These are phyloP conservation scores for Petrea volubilis DNA, from an alignment of 257 asterid species.

Conservation along the genomic window DNA sequence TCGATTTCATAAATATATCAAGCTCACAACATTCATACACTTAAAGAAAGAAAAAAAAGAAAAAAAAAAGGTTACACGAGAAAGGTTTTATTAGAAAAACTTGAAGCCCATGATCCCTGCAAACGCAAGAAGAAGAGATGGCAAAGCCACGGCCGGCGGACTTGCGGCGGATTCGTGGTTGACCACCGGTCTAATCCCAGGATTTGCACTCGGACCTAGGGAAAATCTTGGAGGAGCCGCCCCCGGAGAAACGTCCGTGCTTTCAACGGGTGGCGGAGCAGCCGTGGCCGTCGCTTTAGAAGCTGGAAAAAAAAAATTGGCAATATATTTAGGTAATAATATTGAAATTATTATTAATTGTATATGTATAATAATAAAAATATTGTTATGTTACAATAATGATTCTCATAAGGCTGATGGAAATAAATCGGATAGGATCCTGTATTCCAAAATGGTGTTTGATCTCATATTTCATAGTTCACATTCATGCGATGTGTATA, in stretches of 20 bases:
- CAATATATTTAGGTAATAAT: too few species aligned
- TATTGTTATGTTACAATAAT: too few species aligned
- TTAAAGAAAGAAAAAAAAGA: neutral
- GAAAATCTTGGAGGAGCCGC: constrained; percentile 41
- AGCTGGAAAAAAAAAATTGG: constrained; percentile 26
- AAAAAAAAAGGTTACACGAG: neutral
- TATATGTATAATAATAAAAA: too few species aligned
- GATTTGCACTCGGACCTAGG: constrained; percentile 47
- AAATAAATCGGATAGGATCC: too few species aligned
- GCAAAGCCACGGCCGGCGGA: constrained; percentile 19
- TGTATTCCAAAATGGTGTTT: too few species aligned
- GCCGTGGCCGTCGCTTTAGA: constrained; percentile 43
- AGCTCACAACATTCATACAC: neutral
- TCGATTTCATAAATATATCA: neutral
- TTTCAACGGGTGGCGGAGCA: constrained; percentile 34
- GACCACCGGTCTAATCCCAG: constrained; percentile 57
- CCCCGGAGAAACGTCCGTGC: constrained; percentile 26
- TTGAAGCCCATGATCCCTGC: constrained; percentile 32
- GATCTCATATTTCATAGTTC: too few species aligned
- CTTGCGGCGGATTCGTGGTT: constrained; percentile 42
- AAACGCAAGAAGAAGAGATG: constrained; percentile 30
- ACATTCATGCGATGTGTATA: too few species aligned
- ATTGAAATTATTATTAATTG: too few species aligned
- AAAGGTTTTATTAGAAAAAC: constrained; percentile 12
- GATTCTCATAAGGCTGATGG: too few species aligned